Base-by-base conservation (phyloP, 2,329 filamentous ascomycete species). In the Sclerotinia nivalis region DNA sequence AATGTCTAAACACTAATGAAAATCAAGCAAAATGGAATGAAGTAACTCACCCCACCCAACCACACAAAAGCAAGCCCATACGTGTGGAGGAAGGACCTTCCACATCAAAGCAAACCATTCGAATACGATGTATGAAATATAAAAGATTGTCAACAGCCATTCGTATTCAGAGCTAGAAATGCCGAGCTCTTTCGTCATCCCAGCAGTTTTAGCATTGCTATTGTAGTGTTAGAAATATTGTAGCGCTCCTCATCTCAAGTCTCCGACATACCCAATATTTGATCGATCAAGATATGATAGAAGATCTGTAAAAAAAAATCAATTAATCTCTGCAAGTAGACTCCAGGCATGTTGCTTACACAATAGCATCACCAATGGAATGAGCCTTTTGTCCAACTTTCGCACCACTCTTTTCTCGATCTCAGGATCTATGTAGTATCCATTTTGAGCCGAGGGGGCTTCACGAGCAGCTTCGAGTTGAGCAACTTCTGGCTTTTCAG, bases 311-410 rank as follows among this genome's bases (percentile, higher is more conserved):
- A 22, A 25, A 12, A 12, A 64, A 22, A 64, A 34, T 66, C 22
- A 45, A 20, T 49, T 31, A 31, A 34, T 8, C 9, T 37, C 50
- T 22, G 25, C 15, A 4, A 12, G 6, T 18, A 12, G 10, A 40
- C 2, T 47, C 43, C 4, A 1, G 18, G 18, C 8, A 43, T 15
- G 9, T 49, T 40, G 18, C 49, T 55, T 56, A 73, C 73, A 75
- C 47, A 75, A 71, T 13, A 56, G 40, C 54, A 73, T 68, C 25
- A 75, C 74, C 20, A 74, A 68, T n/a, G 73, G 73, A n/a, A 90
- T 85, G 34, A 91, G 81, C 69, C 82, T 82, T 64, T 82, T 82
- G 77, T 91, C 89, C 72, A 91, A 82, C 77, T 86, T 88, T 75
- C 80, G 83, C 52, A 88, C 78, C 13, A 89, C 82, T 50, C 79